phyloP scores from a whole-genome alignment of 108 stramenopile species.

The Asterionellopsis glacialis region DNA sequence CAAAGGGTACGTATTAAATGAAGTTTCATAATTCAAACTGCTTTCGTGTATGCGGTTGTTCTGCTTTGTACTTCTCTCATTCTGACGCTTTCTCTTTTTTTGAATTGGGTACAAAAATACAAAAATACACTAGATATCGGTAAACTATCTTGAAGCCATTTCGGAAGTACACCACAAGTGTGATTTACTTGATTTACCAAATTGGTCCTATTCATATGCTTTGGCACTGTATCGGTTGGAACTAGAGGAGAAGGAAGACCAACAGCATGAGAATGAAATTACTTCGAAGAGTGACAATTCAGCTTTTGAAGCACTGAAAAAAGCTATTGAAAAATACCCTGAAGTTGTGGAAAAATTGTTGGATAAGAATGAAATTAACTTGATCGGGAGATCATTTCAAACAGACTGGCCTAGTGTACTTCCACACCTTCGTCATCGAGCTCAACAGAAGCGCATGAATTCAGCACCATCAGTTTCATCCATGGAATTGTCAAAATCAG shows the following conservation, averaged over 20 bases:
- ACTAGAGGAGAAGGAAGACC: constrained; percentile 16
- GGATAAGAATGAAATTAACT: constrained; percentile 37
- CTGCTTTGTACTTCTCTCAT: constrained; percentile 3
- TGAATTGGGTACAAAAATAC: too few relatives aligned
- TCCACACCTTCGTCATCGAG: constrained; percentile 1
- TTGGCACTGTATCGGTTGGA: constrained; percentile 54
- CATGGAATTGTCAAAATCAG: constrained; percentile 4
- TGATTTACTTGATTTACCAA: constrained; percentile 54
- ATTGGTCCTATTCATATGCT: constrained; percentile 74
- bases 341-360: constrained; percentile 30
- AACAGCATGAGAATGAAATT: not conserved
- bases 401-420: constrained; percentile 50
- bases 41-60: constrained; percentile 24
- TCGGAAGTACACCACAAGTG: constrained; percentile 16
- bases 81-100: too few relatives aligned
- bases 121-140: constrained; percentile 17
- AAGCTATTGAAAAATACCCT: constrained; percentile 38
- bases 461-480: constrained; percentile 10
- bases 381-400: constrained; percentile 31
- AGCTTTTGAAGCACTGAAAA: constrained; percentile 21
- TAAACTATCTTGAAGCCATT: constrained; percentile 31
- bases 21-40: constrained; percentile 14
- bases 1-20: constrained; percentile 1
- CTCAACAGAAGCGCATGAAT: not conserved
- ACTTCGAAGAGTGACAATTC: constrained; percentile 1